A percentile compares a stretch with the other conserved stretches of the same genome.
Evolutionary conservation across 345 rosid genomes (phyloP).

Genomic region (Populus davidiana): DNA sequence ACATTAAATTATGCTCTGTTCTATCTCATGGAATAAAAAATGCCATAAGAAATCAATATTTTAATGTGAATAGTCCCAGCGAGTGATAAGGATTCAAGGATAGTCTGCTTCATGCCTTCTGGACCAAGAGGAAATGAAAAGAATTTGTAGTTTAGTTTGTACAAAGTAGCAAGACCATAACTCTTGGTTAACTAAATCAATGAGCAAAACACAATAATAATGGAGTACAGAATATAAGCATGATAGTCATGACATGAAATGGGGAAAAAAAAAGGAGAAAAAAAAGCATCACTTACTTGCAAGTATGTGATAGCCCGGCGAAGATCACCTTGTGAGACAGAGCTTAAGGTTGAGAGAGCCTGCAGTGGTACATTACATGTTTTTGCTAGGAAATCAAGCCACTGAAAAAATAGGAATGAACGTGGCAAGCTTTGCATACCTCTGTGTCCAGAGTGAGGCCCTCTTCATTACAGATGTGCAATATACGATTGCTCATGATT

Average conservation of each 20-base stretch:
- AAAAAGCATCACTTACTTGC: constrained; percentile 51
- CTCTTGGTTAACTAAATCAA: not conserved
- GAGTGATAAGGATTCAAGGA: not conserved
- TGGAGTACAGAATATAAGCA: not conserved
- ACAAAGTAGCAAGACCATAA: not conserved
- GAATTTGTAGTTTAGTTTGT: not conserved
- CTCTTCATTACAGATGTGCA: constrained; percentile 85
- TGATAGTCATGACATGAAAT: not conserved
- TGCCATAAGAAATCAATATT: not conserved
- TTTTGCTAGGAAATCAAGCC: constrained; percentile 10
- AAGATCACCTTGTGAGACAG: constrained; percentile 93
- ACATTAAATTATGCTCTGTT: not conserved
- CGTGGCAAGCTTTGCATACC: constrained; percentile 35
- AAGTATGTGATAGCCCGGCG: constrained; percentile 93
- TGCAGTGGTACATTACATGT: constrained; percentile 23
- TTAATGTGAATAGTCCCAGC: too few species aligned
- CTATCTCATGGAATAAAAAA: not conserved
- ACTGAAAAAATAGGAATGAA: not conserved
- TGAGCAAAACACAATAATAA: not conserved
- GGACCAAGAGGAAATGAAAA: not conserved
- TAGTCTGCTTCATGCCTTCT: not conserved
- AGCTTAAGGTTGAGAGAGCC: constrained; percentile 86
- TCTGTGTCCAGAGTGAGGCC: constrained; percentile 67
- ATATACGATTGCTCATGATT: constrained; percentile 72
- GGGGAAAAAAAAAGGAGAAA: not conserved